A percentile compares a stretch with the other conserved stretches of the same genome.
These are phyloP conservation scores for Aspergillus hiratsukae DNA, from an alignment of 2,329 filamentous ascomycete genomes.

Conservation along the genomic window DNA sequence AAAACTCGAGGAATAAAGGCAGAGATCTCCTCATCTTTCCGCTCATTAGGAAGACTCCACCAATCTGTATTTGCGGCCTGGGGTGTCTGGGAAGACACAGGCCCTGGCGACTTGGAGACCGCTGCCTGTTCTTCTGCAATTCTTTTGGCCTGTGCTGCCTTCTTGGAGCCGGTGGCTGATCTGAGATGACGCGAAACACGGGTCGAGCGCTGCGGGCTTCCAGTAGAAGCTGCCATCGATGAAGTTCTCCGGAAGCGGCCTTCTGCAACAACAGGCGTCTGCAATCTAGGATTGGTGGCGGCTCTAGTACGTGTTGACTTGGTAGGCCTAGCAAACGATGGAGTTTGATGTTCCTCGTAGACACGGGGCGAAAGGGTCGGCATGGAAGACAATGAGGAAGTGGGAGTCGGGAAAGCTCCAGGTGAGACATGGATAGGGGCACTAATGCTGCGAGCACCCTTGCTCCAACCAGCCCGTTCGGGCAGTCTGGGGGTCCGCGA, in stretches of 20 bases:
- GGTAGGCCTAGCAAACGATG: conserved; percentile 16
- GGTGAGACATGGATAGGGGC: background rate
- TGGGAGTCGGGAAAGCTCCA: background rate
- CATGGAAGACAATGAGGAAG: conserved; percentile 1
- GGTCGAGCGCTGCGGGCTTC: conserved; percentile 11
- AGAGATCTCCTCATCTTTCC: background rate
- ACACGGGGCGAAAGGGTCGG: background rate
- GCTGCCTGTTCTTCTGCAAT: background rate
- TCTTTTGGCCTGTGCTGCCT: background rate
- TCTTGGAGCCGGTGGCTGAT: background rate
- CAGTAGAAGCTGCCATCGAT: conserved; percentile 12
- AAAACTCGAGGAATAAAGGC: background rate
- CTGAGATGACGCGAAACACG: background rate
- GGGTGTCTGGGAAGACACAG: background rate
- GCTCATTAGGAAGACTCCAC: background rate
- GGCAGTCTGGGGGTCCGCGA: conserved; percentile 6
- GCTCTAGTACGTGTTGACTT: conserved; percentile 15
- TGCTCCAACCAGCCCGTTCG: conserved; percentile 9
- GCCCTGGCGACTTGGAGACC: background rate
- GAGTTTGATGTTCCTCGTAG: conserved; percentile 3
- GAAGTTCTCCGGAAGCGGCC: conserved; percentile 6
- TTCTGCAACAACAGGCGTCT: conserved; percentile 1
- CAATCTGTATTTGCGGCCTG: background rate
- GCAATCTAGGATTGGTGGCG: background rate
- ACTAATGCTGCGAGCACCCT: conserved; percentile 8